Base-by-base conservation (phyloP, 148 eudicot genomes). In the Chenopodium album region DNA sequence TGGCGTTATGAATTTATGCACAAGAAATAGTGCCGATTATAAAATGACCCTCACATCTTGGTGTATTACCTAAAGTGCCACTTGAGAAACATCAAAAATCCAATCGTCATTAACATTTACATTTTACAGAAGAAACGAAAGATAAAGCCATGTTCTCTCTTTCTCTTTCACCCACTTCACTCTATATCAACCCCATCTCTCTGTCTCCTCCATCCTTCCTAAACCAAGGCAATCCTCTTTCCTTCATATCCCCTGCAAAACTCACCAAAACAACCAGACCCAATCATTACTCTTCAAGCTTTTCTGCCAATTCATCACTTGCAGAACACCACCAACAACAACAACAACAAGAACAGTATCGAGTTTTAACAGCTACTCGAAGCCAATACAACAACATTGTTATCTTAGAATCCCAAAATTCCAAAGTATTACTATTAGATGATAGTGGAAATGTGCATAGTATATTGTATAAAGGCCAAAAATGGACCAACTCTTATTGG, bases 401-500 rank as follows among this genome's bases (percentile, higher is more conserved):
- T 9, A 93, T 95, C 66, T 62, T 95, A 31, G 92, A 95, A 47
- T 87, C 98, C 1, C 74, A 87, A 11, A 82, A 76, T 7, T 85
- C 90, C 16, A 86, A 90, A 78, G 77, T 90, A 71, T 88, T 95
- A 26, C 91, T 95, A 32, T 90, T 95, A 22, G 98, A 95, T 76
- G 89, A 93, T 22, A 90, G 87, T 70, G 85, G 96, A 75, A 95
- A 90, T 83, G 90, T 95, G 71, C 98, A 95, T 79, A 95, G 98
- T 85, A 83, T 95, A 76, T 67, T 87, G 44, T 81, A 85, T 81
- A 88, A 89, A 71, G 87, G 66, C 56, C 72, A 85, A 29, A 86
- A 81, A 82, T 95, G 98, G 98, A 95, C 98, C 11, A 87, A 87
- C 77, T 88, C 98, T 16, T 95, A 92, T 76, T 93, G 98, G 98